A percentile compares a stretch with the other conserved stretches of the same genome.
Conservation (phyloP, 2,329 filamentous ascomycete genomes). For the Aspergillus persii region DNA sequence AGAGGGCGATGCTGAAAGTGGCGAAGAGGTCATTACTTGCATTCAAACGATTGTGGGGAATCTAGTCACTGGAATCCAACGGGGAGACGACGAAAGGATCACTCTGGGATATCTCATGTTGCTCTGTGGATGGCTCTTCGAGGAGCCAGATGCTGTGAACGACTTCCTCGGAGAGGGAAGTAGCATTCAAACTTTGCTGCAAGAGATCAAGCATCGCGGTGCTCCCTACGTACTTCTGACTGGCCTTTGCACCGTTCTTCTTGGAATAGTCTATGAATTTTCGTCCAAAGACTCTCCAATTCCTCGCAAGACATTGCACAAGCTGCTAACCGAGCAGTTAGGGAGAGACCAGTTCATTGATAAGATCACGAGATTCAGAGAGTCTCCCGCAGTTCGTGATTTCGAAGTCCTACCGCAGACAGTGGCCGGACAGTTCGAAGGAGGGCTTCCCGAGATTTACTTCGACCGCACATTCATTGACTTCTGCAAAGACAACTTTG, state of each 20-base stretch:
- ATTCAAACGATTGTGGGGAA: slow-evolving; percentile 87
- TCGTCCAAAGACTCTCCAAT: slow-evolving; percentile 96
- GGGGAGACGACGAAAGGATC: slow-evolving; percentile 73
- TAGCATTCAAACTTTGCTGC: slow-evolving; percentile 81
- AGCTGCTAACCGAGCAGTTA: slow-evolving; percentile 71
- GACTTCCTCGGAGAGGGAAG: slow-evolving; percentile 91
- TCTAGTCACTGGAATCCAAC: slow-evolving; percentile 74
- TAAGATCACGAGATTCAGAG: slow-evolving; percentile 72
- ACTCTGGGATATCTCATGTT: slow-evolving; percentile 86
- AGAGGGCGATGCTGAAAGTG: slow-evolving; percentile 82
- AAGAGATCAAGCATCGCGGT: slow-evolving; percentile 64
- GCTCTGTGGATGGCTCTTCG: slow-evolving; percentile 84
- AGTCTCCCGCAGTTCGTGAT: slow-evolving; percentile 76
- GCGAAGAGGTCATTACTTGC: slow-evolving; percentile 92
- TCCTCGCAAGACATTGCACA: slow-evolving; percentile 74
- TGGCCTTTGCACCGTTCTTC: slow-evolving; percentile 77
- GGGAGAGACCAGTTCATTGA: slow-evolving; percentile 86
- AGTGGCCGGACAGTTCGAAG: slow-evolving; percentile 51
- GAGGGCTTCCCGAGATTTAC: slow-evolving; percentile 71
- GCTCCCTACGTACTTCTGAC: slow-evolving; percentile 67
- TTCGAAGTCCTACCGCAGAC: slow-evolving; percentile 83
- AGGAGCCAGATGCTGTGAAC: slow-evolving; percentile 86
- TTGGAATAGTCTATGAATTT: slow-evolving; percentile 93
- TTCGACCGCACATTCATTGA: slow-evolving; percentile 87
- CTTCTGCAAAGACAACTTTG: slow-evolving; percentile 95